Evolutionary conservation across 345 rosid species (phyloP), one percentile per base, ranked within the genome.

Genomic region (Acer negundo): DNA sequence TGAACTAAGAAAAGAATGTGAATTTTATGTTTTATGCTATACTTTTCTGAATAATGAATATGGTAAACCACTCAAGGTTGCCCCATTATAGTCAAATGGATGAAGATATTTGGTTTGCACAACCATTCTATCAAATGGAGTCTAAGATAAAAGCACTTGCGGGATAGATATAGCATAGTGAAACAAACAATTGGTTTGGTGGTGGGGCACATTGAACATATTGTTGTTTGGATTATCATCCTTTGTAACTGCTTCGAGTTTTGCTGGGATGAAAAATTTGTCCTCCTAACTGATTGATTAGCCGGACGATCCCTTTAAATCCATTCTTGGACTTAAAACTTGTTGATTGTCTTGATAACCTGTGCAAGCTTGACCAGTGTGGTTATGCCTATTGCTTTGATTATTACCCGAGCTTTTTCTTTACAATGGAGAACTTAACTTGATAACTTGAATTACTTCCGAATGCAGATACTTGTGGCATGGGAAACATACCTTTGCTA

Each of bases 401-500:
- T 46, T 46, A 10, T 46, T 46, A 46, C 12, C 49, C 49, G 2
- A 46, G 2, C 0, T 10, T 7, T 46, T 46, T 10, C 49, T 46
- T 63, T 42, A 28, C 7, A 20, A 59, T 64, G 75, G 51, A 62
- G 69, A 62, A 69, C 13, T 58, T 13, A 61, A 13, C 47, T 31
- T 56, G 73, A 59, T 65, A 19, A 51, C 44, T 20, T 67, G 69
- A 46, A 70, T 38, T 40, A 2, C 63, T 40, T 70, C 53, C 70
- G 58, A 59, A 72, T 69, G 73, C 88, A 96, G 98, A 84, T 96
- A 94, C 80, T 80, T 96, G 75, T 96, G 98, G 98, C 93, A 91
- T 80, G 97, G 89, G 75, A 93, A 91, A 81, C 87, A 89, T 84
- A 94, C 93, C 24, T 97, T 94, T 88, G 94, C 98, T 61, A 91